phyloP scores from a whole-genome alignment of 129 eudicot genomes.

The Arctium minus region DNA sequence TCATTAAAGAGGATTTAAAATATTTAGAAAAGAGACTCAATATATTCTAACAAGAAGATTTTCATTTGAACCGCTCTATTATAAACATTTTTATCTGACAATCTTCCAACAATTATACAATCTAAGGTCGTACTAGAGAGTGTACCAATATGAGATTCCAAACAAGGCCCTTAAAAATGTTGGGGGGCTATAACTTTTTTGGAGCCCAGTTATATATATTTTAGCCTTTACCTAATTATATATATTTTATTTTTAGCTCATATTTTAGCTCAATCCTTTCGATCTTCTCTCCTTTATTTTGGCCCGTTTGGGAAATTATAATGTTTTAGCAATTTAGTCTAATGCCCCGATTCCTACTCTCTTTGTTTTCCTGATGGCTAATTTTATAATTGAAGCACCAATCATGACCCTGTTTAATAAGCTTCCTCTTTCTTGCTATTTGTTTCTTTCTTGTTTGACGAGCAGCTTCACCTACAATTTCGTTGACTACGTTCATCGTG shows the following conservation, averaged over 20 bases:
- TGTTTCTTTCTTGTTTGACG: background rate
- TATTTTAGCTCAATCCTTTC: too few relatives aligned
- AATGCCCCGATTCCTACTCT: too few relatives aligned
- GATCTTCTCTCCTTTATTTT: too few relatives aligned
- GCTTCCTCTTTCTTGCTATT: background rate
- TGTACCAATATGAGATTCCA: background rate
- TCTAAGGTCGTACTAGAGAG: background rate
- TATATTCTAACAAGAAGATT: background rate
- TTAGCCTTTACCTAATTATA: too few relatives aligned
- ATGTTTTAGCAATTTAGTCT: too few relatives aligned
- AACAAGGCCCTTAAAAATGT: background rate
- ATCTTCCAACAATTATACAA: background rate
- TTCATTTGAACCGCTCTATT: background rate
- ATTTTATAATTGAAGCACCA: background rate
- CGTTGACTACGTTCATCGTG: background rate
- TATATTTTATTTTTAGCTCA: too few relatives aligned
- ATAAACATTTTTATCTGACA: too few relatives aligned
- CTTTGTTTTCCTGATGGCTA: background rate
- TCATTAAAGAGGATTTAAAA: too few relatives aligned
- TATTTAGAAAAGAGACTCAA: too few relatives aligned
- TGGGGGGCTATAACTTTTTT: too few relatives aligned
- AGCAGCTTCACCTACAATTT: background rate
- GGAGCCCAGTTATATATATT: too few relatives aligned
- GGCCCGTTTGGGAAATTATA: too few relatives aligned
- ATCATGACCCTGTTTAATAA: background rate